Evolutionary conservation across 805 yeast genomes (phyloP).

Genomic region (Clavispora fructus): DNA sequence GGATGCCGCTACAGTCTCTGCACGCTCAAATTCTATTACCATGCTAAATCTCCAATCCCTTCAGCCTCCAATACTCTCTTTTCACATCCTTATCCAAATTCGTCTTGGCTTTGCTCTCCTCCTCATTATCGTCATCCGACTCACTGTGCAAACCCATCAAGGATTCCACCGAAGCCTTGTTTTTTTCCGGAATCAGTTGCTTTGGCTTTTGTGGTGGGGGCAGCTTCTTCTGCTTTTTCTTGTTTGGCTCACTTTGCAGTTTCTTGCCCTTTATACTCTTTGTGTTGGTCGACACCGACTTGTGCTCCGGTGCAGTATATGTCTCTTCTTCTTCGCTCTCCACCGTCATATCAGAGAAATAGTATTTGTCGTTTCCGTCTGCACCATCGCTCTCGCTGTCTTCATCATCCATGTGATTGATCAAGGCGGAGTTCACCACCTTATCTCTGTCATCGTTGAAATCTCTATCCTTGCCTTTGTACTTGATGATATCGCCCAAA

Average conservation of each 20-base stretch:
- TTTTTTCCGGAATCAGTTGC: neutral
- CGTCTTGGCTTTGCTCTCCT: conserved; percentile 8
- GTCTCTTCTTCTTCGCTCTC: conserved; percentile 26
- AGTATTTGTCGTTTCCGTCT: conserved; percentile 35
- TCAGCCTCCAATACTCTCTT: conserved; percentile 39
- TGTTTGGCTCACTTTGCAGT: neutral
- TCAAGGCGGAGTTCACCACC: conserved; percentile 56
- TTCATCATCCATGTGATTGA: conserved; percentile 21
- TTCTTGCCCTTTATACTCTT: neutral
- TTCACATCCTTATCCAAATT: conserved; percentile 29
- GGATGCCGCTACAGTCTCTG: no score
- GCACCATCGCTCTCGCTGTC: conserved; percentile 32
- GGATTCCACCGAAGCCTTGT: conserved; percentile 13
- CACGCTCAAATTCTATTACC: neutral
- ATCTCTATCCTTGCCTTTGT: conserved; percentile 68
- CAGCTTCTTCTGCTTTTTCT: neutral
- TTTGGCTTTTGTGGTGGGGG: neutral
- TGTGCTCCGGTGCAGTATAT: neutral
- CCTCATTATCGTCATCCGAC: conserved; percentile 13
- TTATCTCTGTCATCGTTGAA: conserved; percentile 68
- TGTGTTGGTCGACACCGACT: neutral
- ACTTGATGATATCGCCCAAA: conserved; percentile 72
- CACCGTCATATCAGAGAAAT: conserved; percentile 39
- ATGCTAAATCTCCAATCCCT: conserved; percentile 29
- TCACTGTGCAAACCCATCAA: conserved; percentile 19